phyloP scores from a whole-genome alignment of 306 rosid genomes.

The Rosa lucieae region DNA sequence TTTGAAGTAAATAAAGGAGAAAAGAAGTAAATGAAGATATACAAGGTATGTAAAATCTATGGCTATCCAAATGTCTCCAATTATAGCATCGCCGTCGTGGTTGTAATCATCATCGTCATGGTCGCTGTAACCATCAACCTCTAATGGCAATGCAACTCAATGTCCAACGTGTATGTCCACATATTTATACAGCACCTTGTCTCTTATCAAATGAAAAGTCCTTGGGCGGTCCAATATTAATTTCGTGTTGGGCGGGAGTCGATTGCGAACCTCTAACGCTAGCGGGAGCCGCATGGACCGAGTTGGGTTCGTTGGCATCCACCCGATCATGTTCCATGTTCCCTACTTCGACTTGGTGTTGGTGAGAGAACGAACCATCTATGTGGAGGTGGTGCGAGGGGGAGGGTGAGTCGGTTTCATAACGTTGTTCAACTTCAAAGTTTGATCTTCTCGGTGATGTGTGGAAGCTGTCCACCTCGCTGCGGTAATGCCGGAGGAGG shows the following conservation, averaged over 20 bases:
- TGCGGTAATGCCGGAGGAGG: constrained; percentile 51
- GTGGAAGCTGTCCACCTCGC: constrained; percentile 51
- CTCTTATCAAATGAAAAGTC: constrained; percentile 66
- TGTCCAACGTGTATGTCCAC: background rate
- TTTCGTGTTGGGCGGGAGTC: constrained; percentile 17
- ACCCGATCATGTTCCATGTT: constrained; percentile 6
- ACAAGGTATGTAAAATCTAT: background rate
- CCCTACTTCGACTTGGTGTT: constrained; percentile 28
- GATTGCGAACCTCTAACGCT: background rate
- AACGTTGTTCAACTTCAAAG: constrained; percentile 24
- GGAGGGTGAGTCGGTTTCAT: constrained; percentile 45
- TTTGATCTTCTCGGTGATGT: constrained; percentile 38
- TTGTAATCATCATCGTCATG: background rate
- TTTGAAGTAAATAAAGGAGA: background rate
- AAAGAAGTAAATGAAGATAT: background rate
- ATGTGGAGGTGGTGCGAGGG: constrained; percentile 28
- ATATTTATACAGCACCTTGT: background rate
- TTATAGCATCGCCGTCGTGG: background rate
- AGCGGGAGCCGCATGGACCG: background rate
- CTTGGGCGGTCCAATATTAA: constrained; percentile 28
- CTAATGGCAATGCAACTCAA: constrained; percentile 1
- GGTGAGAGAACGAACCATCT: constrained; percentile 31
- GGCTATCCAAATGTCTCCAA: background rate
- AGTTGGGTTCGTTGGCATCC: constrained; percentile 11
- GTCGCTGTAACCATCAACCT: background rate